Base-by-base conservation (phyloP, 805 yeast species). In the Teunomyces panamensis region DNA sequence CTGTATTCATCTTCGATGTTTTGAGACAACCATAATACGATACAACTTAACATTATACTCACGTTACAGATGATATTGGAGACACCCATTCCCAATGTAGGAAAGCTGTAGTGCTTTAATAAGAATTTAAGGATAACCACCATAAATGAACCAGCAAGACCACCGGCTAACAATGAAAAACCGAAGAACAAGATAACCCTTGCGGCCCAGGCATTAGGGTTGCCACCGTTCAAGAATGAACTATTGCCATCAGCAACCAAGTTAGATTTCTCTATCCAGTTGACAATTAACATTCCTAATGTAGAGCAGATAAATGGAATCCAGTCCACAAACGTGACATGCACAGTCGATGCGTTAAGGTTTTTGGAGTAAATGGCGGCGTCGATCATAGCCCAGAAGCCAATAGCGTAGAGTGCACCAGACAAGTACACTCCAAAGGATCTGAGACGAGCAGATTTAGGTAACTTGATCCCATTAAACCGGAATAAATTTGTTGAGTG, bases 1-100 rank as follows among this genome's bases (percentile, higher is more conserved):
- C 95, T 87, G 68, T 91, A 92, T 67, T 92, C 98, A 62, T 94
- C 98, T 65, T 94, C 97, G 49, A 90, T 84, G 64, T 90, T 94
- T 64, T 92, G 98, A 17, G 96, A 89, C 46, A 92, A 73, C 99
- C 99, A 94, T 58, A 94, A 72, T 7, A 85, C 75, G 42, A 89
- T 81, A 67, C 97, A 91, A 71, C 97, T 89, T 57, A 89, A 69
- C 89, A 92, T 87, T 30, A 92, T 81, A 51, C 85, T 74, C 6
- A 81, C 79, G 59, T 91, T 89, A 39, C 89, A 83, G 17, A 86
- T 78, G 35, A 94, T 91, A 67, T 92, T 92, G 49, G 89, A 83
- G 17, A 89, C 79, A 13, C 98, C 99, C 96, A 94, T 90, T 4
- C 94, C 92, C 46, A 92, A 76, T 0, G 97, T 89, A 32, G 97